Base-by-base conservation (phyloP, 129 eudicot species). In the Sambucus nigra region DNA sequence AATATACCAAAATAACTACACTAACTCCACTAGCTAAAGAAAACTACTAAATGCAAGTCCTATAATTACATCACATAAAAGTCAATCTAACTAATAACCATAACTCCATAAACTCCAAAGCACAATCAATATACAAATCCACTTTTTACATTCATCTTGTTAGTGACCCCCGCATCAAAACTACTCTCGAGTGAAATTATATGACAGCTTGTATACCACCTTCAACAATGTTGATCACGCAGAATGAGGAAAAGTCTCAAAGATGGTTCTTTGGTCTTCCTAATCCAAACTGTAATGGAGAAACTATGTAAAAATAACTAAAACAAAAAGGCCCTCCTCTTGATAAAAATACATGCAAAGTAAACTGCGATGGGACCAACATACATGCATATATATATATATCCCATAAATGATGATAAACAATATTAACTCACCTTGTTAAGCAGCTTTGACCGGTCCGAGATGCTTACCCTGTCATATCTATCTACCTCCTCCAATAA, bases 401-500 rank as follows among this genome's bases (percentile, higher is more conserved):
- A 42, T 20, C 20, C 20, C 19, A 16, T 15, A 42, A 13, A 42
- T 42, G 16, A 13, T 15, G 19, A 42, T 42, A 42, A 42, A 2
- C 48, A 15, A 18, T 17, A 42, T 26, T 56, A 22, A 51, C 69
- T 54, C 44, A 74, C 86, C 84, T 74, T 80, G 51, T 61, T 52
- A 66, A 68, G 47, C 52, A 65, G 51, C 70, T 60, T 66, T 39
- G 69, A 63, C 15, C 42, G 74, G 23, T 58, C 66, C 40, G 60
- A 41, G 60, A 67, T 69, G 51, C 72, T 56, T 49, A 72, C 74
- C 64, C 60, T 74, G 35, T 66, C 94, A 76, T 65, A 68, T n/a
- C 72, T 60, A 62, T 59, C 73, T 45, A 68, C 82, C 65, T 65
- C 72, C 69, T 61, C 73, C 66, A 81, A 53, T 51, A 68, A 63